These are phyloP conservation scores for Chaetomiaceae sp. DNA, from an alignment of 2,329 filamentous ascomycete genomes.

Conservation along the genomic window DNA sequence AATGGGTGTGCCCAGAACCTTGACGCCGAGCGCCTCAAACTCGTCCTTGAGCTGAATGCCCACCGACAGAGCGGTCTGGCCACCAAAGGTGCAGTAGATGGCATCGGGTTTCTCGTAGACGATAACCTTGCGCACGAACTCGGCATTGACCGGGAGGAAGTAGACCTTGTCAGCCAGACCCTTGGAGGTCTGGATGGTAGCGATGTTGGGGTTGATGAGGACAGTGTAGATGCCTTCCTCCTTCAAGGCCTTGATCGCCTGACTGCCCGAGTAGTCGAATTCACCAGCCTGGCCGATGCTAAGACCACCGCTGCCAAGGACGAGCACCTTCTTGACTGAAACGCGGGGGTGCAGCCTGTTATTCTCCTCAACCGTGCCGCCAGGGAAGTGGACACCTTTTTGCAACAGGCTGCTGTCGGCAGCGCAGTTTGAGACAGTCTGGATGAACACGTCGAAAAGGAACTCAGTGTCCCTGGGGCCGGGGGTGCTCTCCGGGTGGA, in stretches of 20 bases:
- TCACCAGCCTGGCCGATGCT: slow-evolving; percentile 98
- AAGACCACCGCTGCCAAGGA: slow-evolving; percentile 89
- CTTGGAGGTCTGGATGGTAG: slow-evolving; percentile 97
- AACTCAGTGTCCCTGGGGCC: slow-evolving; percentile 95
- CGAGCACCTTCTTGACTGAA: slow-evolving; percentile 86
- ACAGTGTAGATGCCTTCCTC: slow-evolving; percentile 98
- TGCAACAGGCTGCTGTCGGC: slow-evolving; percentile 62
- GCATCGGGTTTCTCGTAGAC: slow-evolving; percentile 90
- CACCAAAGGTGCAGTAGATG: slow-evolving; percentile 97
- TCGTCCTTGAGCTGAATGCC: slow-evolving; percentile 98
- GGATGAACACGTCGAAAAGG: slow-evolving; percentile 93
- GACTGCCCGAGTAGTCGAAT: slow-evolving; percentile 97
- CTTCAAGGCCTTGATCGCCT: slow-evolving; percentile 97
- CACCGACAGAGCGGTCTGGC: slow-evolving; percentile 93
- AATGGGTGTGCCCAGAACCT: slow-evolving; percentile 93
- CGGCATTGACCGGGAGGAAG: slow-evolving; percentile 93
- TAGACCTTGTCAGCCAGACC: slow-evolving; percentile 98
- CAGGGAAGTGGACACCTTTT: slow-evolving; percentile 79
- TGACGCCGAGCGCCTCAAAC: slow-evolving; percentile 86
- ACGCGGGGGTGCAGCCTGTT: slow-evolving; percentile 71
- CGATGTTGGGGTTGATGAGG: slow-evolving; percentile 98
- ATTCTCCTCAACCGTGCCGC: slow-evolving; percentile 76
- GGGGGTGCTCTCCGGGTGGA: slow-evolving; percentile 95
- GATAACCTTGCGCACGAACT: slow-evolving; percentile 97
- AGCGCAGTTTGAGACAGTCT: slow-evolving; percentile 71